A percentile compares a stretch with the other conserved stretches of the same genome.
Conservation (phyloP, 179 eudicot genomes). For the Beta macrorhiza region DNA sequence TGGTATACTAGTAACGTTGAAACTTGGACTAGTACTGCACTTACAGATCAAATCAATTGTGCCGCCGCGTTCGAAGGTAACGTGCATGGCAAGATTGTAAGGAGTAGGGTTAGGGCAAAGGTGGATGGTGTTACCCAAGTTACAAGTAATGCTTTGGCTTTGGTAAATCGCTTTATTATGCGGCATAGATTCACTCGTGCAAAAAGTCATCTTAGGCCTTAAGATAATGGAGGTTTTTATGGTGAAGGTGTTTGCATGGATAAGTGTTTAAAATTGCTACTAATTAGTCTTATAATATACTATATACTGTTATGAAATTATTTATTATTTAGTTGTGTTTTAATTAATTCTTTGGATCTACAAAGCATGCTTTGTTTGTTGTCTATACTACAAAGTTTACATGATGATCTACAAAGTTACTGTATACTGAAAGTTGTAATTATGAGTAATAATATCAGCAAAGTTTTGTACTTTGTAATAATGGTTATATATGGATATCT, state of each 20-base stretch:
- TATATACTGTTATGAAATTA: background rate
- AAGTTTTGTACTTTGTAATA: conserved; percentile 10
- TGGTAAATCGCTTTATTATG: conserved; percentile 53
- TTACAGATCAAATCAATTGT: conserved; percentile 51
- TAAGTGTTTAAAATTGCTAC: background rate
- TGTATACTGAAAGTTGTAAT: conserved; percentile 7
- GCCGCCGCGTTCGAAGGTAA: conserved; percentile 45
- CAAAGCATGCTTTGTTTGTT: background rate
- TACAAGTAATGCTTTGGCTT: conserved; percentile 61
- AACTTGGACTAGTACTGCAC: conserved; percentile 63
- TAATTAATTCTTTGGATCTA: conserved; percentile 8
- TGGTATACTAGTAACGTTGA: conserved; percentile 61
- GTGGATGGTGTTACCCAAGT: conserved; percentile 50
- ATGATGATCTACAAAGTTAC: background rate
- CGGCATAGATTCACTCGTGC: conserved; percentile 42
- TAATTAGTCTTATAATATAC: background rate
- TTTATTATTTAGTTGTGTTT: conserved; percentile 4
- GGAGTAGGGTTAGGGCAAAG: conserved; percentile 46
- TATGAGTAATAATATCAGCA: background rate
- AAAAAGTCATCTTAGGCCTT: background rate
- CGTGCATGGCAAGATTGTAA: conserved; percentile 35
- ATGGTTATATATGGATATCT: background rate
- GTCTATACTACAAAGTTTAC: conserved; percentile 8
- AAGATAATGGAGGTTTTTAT: background rate
- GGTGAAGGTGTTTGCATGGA: conserved; percentile 1